Evolutionary conservation across 208 protist genomes (phyloP), one percentile per base, ranked within the genome.

Genomic region (Leishmania martiniquensis): DNA sequence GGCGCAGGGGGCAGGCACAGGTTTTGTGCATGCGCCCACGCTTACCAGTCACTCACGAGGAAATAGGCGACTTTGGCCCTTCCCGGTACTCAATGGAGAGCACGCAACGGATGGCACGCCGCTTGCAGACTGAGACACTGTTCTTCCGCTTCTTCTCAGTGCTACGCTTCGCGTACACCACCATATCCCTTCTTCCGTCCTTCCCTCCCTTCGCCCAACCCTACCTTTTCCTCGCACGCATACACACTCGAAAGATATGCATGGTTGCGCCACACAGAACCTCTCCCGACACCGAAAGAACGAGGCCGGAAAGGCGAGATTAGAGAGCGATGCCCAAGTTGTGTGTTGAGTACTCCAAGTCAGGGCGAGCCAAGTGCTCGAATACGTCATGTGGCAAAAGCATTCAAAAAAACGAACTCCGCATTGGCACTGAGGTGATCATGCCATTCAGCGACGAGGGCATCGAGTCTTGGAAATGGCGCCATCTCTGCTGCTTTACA

Each of bases 401-500:
- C 17, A 93, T 96, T 75, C 81, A 73, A 22, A 95, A 94, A 68
- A 74, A 94, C 60, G 93, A 95, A 81, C 82, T 96, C n/a, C 93
- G 93, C 60, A 91, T 96, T 63, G 93, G 93, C 39, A 94, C 88
- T 3, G 83, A 86, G 75, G 76, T 94, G 45, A 66, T 90, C 0
- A 78, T 95, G 68, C 85, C 88, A 6, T 83, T 77, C n/a, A 66
- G 55, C 25, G 89, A 87, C 52, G 89, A 92, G 13, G 84, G 63
- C 6, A 73, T 77, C 2, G 83, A 90, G 54, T 79, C 79, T n/a
- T 93, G 81, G 76, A 95, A 93, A 77, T 96, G 91, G 89, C 83
- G 93, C 5, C 93, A 96, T 74, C 83, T 96, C 52, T 96, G 93
- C 83, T 96, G 93, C 84, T 95, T 96, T 72, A 95, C 91, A 32